A percentile compares a stretch with the other conserved stretches of the same genome.
Evolutionary conservation across 2,329 filamentous ascomycete species (phyloP).

Genomic region (Alternaria arbusti): DNA sequence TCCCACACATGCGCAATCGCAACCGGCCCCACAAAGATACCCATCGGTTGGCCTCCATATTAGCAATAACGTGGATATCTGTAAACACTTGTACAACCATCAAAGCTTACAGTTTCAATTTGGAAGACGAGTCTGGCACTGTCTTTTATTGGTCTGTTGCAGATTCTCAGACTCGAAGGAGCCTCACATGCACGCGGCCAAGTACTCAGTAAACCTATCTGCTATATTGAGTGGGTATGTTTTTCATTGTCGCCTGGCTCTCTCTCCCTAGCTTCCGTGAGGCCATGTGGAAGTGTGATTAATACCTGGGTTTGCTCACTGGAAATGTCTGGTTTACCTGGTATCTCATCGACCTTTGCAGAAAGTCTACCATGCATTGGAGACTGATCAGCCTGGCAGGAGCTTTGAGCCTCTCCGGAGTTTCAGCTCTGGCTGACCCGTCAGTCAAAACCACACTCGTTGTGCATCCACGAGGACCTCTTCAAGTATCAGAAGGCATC

Average conservation of each 20-base stretch:
- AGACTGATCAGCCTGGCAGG: conserved; percentile 16
- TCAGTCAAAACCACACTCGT: conserved; percentile 12
- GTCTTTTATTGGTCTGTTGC: conserved; percentile 8
- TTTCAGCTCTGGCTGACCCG: conserved; percentile 16
- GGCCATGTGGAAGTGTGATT: conserved; percentile 9
- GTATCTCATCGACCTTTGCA: not conserved
- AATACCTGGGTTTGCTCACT: conserved; percentile 10
- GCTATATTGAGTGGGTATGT: conserved; percentile 13
- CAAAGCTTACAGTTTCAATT: conserved; percentile 7
- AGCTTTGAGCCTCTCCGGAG: conserved; percentile 23
- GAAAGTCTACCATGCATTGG: conserved; percentile 28
- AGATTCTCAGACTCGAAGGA: conserved; percentile 10
- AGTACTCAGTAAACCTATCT: conserved; percentile 15
- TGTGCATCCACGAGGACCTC: not conserved
- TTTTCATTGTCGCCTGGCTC: conserved; percentile 1
- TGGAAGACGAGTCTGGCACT: conserved; percentile 15
- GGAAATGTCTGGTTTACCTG: not conserved
- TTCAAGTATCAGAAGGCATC: not conserved
- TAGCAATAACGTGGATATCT: conserved; percentile 22
- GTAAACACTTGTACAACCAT: conserved; percentile 11
- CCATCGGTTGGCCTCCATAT: conserved; percentile 18
- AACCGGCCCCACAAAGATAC: conserved; percentile 17
- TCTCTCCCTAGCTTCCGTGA: not conserved
- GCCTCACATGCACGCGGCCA: conserved; percentile 15
- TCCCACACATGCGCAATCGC: not conserved